phyloP scores from a whole-genome alignment of 306 rosid species.

The Prunus armeniaca region DNA sequence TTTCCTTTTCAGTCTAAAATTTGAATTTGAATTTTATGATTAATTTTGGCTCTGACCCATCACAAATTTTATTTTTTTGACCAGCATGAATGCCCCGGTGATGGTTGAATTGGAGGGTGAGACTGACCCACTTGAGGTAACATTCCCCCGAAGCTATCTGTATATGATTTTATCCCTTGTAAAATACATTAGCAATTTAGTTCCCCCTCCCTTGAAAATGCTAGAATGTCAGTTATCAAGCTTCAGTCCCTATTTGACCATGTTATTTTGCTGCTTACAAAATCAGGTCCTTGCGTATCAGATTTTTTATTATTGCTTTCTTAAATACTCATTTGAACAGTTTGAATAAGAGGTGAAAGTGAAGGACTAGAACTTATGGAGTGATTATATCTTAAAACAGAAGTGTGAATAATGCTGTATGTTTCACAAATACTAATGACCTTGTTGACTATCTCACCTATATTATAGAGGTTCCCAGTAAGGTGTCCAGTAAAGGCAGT shows the following conservation, averaged over 20 bases:
- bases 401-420: neutral
- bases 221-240: too few relatives aligned
- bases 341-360: neutral
- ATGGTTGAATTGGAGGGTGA: slow-evolving; percentile 98
- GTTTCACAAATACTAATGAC: too few relatives aligned
- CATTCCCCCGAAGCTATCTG: neutral
- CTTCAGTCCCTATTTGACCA: neutral
- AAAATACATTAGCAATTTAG: neutral
- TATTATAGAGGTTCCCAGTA: neutral
- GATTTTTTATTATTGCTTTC: neutral
- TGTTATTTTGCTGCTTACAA: neutral
- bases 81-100: slow-evolving; percentile 98
- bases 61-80: neutral
- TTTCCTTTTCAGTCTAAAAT: neutral
- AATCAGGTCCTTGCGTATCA: neutral
- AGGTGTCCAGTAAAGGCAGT: neutral
- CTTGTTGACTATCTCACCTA: too few relatives aligned
- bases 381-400: neutral
- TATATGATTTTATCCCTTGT: neutral
- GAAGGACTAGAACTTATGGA: neutral
- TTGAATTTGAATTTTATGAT: neutral
- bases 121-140: slow-evolving; percentile 96
- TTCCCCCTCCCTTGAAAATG: neutral
- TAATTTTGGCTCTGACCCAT: neutral
- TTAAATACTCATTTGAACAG: neutral